Evolutionary conservation across 1,284 basidiomycete genomes (phyloP), one percentile per base, ranked within the genome.

Genomic region (Fomitopsis palustris): DNA sequence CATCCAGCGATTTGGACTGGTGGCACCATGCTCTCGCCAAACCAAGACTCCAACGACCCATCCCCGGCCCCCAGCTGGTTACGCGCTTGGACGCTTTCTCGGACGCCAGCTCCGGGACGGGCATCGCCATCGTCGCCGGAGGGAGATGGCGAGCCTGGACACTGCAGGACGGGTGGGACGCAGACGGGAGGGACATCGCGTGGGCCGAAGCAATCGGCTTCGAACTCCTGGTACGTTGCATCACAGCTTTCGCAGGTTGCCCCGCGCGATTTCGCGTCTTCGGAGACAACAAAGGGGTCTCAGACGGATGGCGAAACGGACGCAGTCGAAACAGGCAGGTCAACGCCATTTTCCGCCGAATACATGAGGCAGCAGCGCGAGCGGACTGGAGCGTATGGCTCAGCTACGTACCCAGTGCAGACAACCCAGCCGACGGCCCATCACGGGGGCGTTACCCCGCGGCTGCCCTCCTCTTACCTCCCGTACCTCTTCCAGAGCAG

Each of bases 141-240:
- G 0, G 21, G 2, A 6, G 29, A 1, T 64, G 62, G 64, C 8
- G 55, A 29, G 64, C 62, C 0, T 65, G 60, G 64, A 3, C 21
- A 1, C 55, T 65, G 4, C n/a, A 31, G 14, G 49, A 55, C 35
- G 58, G 58, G 0, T 65, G 62, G 60, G 16, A 60, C 17, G 16
- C 35, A 8, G 49, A 35, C 23, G 25, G 43, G 12, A 3, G 41
- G 8, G 64, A 67, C 61, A 66, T 66, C 14, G 38, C 55, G 12
- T 65, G 64, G 62, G 65, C 64, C 4, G 61, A 66, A 49, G 59
- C 54, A 2, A 16, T 56, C 8, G 54, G 54, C 8, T 45, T 56
- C n/a, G 41, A 56, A n/a, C 17, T 56, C 4, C 54, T 56, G 2
- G 27, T 56, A 2, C 53, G 21, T 1, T 35, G 14, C 19, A 1